Evolutionary conservation across 2,329 filamentous ascomycete genomes (phyloP).

Genomic region (Leptosphaerulina australis): DNA sequence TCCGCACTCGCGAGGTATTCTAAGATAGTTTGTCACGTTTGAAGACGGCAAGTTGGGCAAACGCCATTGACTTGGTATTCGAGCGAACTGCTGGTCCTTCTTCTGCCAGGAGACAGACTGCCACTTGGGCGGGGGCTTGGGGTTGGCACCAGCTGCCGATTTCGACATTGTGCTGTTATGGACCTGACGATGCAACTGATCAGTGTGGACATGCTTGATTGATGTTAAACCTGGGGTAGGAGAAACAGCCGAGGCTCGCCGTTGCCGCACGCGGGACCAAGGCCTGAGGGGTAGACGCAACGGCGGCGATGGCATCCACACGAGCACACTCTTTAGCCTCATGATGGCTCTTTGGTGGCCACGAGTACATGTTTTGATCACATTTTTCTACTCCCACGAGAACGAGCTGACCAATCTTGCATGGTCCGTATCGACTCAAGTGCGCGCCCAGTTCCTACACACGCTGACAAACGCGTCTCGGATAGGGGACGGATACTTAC

Average conservation of each 20-base stretch:
- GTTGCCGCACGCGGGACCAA: slow-evolving; percentile 14
- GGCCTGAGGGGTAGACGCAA: slow-evolving; percentile 23
- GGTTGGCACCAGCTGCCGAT: slow-evolving; percentile 10
- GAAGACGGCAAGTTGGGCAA: slow-evolving; percentile 36
- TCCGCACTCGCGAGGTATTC: slow-evolving; percentile 60
- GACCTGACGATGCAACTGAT: neutral
- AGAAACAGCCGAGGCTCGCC: slow-evolving; percentile 5
- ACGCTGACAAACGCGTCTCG: neutral
- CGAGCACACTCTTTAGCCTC: neutral
- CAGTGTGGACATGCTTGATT: slow-evolving; percentile 6
- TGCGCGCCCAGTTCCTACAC: too few species aligned
- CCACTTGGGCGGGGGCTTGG: slow-evolving; percentile 41
- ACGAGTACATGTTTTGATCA: too few species aligned
- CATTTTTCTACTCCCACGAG: neutral
- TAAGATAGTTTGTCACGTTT: slow-evolving; percentile 43
- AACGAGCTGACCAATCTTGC: neutral
- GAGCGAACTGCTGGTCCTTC: slow-evolving; percentile 48
- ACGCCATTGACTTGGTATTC: slow-evolving; percentile 55
- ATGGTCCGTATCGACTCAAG: neutral
- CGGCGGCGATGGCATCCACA: neutral
- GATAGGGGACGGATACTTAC: neutral
- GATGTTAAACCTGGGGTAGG: slow-evolving; percentile 2
- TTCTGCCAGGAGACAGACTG: slow-evolving; percentile 51
- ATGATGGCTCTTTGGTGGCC: neutral
- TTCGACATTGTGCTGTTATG: slow-evolving; percentile 21